Percentiles rank a stretch among this genome's conserved stretches.
Conservation (phyloP, 2,329 filamentous ascomycete species). For the Calonectria honghensis region DNA sequence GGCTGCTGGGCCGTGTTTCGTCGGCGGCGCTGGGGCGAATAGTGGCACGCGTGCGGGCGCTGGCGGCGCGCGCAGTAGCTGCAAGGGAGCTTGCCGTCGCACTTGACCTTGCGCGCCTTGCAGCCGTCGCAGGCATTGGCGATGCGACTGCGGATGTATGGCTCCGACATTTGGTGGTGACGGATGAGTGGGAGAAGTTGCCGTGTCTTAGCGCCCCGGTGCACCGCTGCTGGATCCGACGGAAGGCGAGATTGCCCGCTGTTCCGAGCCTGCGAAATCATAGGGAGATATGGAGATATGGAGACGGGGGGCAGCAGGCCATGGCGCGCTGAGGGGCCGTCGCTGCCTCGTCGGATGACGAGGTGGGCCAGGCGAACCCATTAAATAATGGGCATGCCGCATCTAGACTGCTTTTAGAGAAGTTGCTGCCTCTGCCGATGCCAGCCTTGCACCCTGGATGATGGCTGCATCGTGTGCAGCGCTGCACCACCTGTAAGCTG, state of each 20-base stretch:
- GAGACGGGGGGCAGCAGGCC: no score
- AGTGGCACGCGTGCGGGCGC: constrained; percentile 66
- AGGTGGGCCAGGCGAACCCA: constrained; percentile 22
- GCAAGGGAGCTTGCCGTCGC: constrained; percentile 72
- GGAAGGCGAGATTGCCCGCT: constrained; percentile 25
- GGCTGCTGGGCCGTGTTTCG: constrained; percentile 52
- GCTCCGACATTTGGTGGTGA: constrained; percentile 42
- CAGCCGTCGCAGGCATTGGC: constrained; percentile 73
- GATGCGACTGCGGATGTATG: constrained; percentile 65
- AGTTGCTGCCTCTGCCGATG: neutral
- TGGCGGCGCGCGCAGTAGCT: constrained; percentile 68
- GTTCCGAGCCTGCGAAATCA: constrained; percentile 10
- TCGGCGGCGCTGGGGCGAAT: constrained; percentile 67
- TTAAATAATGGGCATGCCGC: neutral
- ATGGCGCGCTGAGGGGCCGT: neutral
- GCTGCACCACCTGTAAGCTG: neutral
- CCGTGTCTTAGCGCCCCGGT: constrained; percentile 1
- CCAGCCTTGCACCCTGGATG: neutral
- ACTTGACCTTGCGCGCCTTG: constrained; percentile 74
- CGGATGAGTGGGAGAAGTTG: constrained; percentile 26
- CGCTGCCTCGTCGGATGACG: constrained; percentile 6
- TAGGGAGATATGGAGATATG: neutral
- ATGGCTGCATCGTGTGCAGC: neutral
- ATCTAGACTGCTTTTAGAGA: neutral
- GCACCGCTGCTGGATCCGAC: constrained; percentile 7